Evolutionary conservation across 73 alveolate genomes (phyloP).

Genomic region (Breviolum minutum): DNA sequence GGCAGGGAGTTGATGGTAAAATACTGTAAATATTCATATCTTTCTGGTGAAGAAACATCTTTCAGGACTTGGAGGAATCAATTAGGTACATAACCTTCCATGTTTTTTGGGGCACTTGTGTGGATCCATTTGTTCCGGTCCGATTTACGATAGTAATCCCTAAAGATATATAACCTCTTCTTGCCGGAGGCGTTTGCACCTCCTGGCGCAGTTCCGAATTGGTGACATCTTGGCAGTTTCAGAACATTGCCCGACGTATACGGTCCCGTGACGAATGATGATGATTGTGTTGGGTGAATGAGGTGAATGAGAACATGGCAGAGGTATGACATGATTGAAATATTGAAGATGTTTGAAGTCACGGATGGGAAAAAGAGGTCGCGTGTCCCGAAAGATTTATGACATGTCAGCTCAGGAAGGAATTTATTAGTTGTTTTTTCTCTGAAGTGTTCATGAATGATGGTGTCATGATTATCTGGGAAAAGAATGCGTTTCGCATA

Average conservation of each 20-base stretch:
- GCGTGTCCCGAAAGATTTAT: too few relatives aligned
- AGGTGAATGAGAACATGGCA: background rate
- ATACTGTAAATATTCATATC: background rate
- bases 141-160: background rate
- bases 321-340: background rate
- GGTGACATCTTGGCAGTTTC: constrained; percentile 78
- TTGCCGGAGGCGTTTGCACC: constrained; percentile 34
- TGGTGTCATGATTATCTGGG: too few relatives aligned
- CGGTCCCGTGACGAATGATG: background rate
- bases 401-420: too few relatives aligned
- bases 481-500: too few relatives aligned
- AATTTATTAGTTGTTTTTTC: too few relatives aligned
- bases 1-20: background rate
- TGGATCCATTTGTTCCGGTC: too few relatives aligned
- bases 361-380: background rate
- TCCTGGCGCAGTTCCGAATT: constrained; percentile 77
- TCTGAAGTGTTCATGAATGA: too few relatives aligned
- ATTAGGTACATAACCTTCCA: too few relatives aligned
- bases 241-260: constrained; percentile 63
- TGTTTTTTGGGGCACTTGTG: too few relatives aligned
- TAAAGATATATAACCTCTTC: background rate
- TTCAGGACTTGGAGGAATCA: background rate
- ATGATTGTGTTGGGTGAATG: background rate
- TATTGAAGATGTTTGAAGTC: background rate
- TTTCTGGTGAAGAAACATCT: background rate